Base-by-base conservation (phyloP, 208 protist species). In the Naegleria fowleri region DNA sequence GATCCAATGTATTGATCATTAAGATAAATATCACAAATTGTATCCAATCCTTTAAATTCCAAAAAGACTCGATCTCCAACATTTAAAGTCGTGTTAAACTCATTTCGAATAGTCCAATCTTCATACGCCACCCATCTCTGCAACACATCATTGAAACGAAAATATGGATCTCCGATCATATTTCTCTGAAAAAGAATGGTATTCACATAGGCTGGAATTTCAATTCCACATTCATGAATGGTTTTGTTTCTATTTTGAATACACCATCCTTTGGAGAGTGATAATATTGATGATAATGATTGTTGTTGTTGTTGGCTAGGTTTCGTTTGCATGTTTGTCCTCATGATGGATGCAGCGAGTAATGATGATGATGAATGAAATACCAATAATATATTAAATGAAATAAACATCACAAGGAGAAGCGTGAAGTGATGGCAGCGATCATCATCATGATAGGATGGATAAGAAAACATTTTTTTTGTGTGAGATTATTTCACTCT, bases 41-140 rank as follows among this genome's bases (percentile, higher is more conserved):
- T 90, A 41, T 90, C 86, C 7, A 90, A n/a, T 39, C 86, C 86
- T 33, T 90, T 51, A 41, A 67, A 67, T 67, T 67, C 6, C 19
- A 67, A 67, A 67, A 22, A 67, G 1, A 67, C 22, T 67, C 48
- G 58, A 25, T 67, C 29, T 29, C 59, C 6, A 58, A 36, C 0
- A 38, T 88, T 39, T n/a, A 39, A 3, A 38, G 0, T 58, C 33
- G 29, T 41, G 15, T 9, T 16, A 33, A 40, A 84, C 15, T 84
- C 11, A 38, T 87, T 40, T 39, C 41, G 19, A 38, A 58, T 58
- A 16, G 41, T 88, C 84, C 84, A 88, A 11, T 58, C n/a, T 11
- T 25, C 39, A 6, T 58, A 19, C 5, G 22, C 43, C 3, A 88
- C 15, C 84, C 84, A 88, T 88, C 43, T 51, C 11, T 58, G 29